Percentiles rank a stretch among this genome's conserved stretches.
These are phyloP conservation scores for Candida ascalaphidarum DNA, from an alignment of 805 yeast genomes.

Conservation along the genomic window DNA sequence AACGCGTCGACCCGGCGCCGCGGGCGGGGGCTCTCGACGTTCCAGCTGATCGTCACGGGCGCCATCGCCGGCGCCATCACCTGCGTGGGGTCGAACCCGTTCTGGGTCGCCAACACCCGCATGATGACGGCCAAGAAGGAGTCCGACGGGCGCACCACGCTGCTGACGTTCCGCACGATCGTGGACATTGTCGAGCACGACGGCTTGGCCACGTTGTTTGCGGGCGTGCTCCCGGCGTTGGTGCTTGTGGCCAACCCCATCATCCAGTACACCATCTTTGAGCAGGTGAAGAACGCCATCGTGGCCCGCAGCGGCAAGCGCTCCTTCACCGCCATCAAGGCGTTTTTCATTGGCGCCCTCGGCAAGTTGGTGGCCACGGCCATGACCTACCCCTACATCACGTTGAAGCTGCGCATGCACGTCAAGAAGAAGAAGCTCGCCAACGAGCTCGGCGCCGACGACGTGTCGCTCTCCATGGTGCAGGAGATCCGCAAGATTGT, in stretches of 20 bases:
- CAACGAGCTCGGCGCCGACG: constrained; percentile 9
- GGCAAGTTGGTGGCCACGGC: constrained; percentile 88
- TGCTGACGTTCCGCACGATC: constrained; percentile 47
- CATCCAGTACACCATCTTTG: constrained; percentile 86
- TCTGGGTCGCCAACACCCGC: constrained; percentile 93
- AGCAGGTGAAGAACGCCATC: constrained; percentile 67
- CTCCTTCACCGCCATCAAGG: constrained; percentile 61
- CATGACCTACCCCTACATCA: constrained; percentile 85
- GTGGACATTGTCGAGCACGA: constrained; percentile 58
- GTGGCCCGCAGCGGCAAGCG: constrained; percentile 41
- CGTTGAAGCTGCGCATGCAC: constrained; percentile 85
- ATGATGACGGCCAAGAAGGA: constrained; percentile 53
- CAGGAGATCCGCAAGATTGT: constrained; percentile 52
- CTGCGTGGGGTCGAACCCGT: constrained; percentile 75
- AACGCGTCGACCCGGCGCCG: constrained; percentile 15
- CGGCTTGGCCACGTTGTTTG: constrained; percentile 65
- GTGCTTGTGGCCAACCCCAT: constrained; percentile 83
- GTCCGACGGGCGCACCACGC: constrained; percentile 8
- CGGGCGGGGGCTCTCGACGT: constrained; percentile 41
- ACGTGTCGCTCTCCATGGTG: constrained; percentile 29
- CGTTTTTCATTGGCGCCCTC: constrained; percentile 80
- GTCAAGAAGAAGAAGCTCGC: constrained; percentile 33
- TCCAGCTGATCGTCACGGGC: constrained; percentile 69
- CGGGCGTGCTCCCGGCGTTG: constrained; percentile 84
- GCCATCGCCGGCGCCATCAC: constrained; percentile 85